Base-by-base conservation (phyloP, 495 filamentous ascomycete species). In the Jackrogersella minutella region DNA sequence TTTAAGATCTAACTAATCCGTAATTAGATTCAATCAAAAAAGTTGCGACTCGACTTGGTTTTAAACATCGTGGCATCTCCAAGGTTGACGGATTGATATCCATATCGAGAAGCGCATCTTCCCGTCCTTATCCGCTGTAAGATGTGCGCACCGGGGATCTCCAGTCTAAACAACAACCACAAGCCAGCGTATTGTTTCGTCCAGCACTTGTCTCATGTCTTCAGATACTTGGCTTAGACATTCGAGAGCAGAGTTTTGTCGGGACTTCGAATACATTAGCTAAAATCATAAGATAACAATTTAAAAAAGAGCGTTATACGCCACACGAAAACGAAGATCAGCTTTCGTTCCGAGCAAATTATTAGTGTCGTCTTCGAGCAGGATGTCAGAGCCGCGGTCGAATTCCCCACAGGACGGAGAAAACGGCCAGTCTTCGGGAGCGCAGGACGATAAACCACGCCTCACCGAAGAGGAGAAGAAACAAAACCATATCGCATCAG, bases 401-500 rank as follows among this genome's bases (percentile, higher is more conserved):
- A 70, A 59, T 26, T 73, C 74, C 10, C 72, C 72, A 30, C 72
- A 68, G 44, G 72, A 73, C 36, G 72, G 69, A 33, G 64, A 73
- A 14, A 62, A 50, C 33, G 56, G 58, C 14, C 58, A 49, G 7
- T 44, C 34, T 8, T 68, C 52, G 11, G 44, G 50, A 26, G 28
- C 11, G 5, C 55, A 64, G 0, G 78, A 77, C 10, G 88, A 91
- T 26, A 88, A 87, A 67, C 90, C 90, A n/a, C 87, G 92, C 16
- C 81, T 96, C 56, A 92, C 90, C 2, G 91, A 93, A 55, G 85
- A 90, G 61, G 90, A 96, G 74, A 96, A 95, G 81, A 96, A 95
- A 77, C 87, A 87, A 62, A 97, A 97, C 68, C 93, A 97, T 72
- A 95, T 96, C 66, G 87, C 86, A 7, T 93, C 90, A 1, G 83